A percentile compares a stretch with the other conserved stretches of the same genome.
Evolutionary conservation across 164 flowering plant species (phyloP).

Genomic region (Hamamelis virginiana): DNA sequence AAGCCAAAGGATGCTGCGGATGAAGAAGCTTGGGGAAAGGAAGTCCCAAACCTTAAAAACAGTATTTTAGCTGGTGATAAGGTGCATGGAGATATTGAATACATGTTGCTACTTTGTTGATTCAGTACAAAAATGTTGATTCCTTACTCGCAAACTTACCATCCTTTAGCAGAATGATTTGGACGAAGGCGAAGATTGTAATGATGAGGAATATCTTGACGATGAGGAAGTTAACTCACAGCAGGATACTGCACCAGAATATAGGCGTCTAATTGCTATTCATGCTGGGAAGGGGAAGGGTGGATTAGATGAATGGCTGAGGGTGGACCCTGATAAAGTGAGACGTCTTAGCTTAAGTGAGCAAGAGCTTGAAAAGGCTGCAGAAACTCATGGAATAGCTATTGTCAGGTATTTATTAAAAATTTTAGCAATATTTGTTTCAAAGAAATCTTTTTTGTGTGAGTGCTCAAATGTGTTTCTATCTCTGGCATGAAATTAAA

Average conservation of each 20-base stretch:
- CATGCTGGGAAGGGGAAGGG: constrained; percentile 80
- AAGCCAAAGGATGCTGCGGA: constrained; percentile 30
- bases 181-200: constrained; percentile 28
- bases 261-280: constrained; percentile 62
- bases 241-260: constrained; percentile 45
- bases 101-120: neutral
- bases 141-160: neutral
- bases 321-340: constrained; percentile 65
- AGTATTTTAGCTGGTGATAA: constrained; percentile 19
- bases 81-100: constrained; percentile 21
- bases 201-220: constrained; percentile 44
- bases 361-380: constrained; percentile 65
- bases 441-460: neutral
- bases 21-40: constrained; percentile 59
- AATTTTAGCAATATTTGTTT: neutral
- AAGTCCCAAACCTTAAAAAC: constrained; percentile 30
- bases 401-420: constrained; percentile 52
- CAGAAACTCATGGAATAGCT: constrained; percentile 38
- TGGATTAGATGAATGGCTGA: constrained; percentile 49
- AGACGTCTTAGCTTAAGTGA: constrained; percentile 82
- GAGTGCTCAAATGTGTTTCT: neutral
- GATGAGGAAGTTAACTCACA: constrained; percentile 31
- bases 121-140: neutral
- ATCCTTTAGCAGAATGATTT: constrained; percentile 19
- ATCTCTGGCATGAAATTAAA: neutral